Evolutionary conservation across 78 protist species (phyloP).

Genomic region (Chrysochromulina tobinii): DNA sequence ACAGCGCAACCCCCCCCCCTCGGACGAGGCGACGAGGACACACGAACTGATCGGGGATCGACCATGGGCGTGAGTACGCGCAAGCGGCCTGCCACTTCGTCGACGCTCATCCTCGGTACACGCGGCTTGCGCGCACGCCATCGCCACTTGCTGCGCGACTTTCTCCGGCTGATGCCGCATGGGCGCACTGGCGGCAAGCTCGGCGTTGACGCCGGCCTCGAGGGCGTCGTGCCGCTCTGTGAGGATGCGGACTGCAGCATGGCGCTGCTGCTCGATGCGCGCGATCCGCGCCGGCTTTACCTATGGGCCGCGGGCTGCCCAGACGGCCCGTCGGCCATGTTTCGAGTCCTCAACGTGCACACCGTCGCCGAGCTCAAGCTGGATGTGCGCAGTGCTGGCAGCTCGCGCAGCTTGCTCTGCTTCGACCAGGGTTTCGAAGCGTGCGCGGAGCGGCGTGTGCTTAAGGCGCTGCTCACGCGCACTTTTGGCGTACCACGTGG

Average conservation of each 20-base stretch:
- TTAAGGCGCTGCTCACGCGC: background rate
- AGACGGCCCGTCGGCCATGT: background rate
- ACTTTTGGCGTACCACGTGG: background rate
- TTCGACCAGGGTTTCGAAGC: background rate
- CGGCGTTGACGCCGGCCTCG: background rate
- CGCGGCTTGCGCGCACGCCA: background rate
- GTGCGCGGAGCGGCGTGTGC: background rate
- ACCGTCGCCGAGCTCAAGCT: slow-evolving; percentile 8
- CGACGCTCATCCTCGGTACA: background rate
- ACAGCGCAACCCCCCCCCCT: no score
- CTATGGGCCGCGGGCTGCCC: background rate
- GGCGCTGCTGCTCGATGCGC: slow-evolving; percentile 14
- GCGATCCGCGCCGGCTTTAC: slow-evolving; percentile 15
- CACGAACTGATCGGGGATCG: no score
- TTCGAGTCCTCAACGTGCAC: background rate
- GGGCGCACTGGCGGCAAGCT: background rate
- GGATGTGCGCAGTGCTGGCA: background rate
- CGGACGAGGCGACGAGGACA: no score
- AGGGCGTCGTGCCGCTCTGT: background rate
- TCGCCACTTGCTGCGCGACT: background rate
- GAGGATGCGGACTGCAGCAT: background rate
- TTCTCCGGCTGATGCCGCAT: background rate
- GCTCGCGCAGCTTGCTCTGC: background rate
- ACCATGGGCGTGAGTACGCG: no score
- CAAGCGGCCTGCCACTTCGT: no score